A percentile compares a stretch with the other conserved stretches of the same genome.
Conservation (phyloP, 2,329 filamentous ascomycete genomes). For the Massarina eburnea region DNA sequence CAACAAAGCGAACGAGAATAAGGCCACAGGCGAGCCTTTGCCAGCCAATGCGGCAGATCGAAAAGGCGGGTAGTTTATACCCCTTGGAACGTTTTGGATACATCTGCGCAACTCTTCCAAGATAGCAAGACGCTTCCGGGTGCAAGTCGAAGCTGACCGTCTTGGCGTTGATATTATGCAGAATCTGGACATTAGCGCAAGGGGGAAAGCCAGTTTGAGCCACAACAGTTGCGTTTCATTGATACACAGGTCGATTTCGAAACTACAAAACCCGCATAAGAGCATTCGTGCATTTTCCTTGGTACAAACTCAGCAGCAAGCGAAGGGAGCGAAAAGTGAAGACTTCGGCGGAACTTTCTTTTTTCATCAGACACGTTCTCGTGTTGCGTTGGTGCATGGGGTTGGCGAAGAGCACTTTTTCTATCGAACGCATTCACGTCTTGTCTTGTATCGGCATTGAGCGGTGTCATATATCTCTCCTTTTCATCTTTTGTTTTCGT, state of each 20-base stretch:
- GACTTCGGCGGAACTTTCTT: background rate
- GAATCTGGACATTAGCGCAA: background rate
- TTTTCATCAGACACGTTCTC: background rate
- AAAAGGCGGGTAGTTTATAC: slow-evolving; percentile 45
- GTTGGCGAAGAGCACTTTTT: background rate
- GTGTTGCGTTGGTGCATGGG: background rate
- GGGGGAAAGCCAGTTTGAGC: too few species aligned
- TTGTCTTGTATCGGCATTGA: background rate
- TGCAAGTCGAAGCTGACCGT: too few species aligned
- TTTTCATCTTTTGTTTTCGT: slow-evolving; percentile 1
- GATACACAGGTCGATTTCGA: background rate
- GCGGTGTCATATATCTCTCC: slow-evolving; percentile 2
- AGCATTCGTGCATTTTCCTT: background rate
- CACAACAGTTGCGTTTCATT: background rate
- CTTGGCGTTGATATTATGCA: background rate
- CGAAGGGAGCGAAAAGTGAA: background rate
- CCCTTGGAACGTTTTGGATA: background rate
- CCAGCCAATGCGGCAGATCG: slow-evolving; percentile 49
- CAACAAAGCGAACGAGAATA: slow-evolving; percentile 32
- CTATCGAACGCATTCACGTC: slow-evolving; percentile 2
- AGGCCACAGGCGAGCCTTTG: slow-evolving; percentile 43
- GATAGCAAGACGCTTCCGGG: background rate
- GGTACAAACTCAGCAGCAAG: background rate
- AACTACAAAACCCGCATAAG: background rate
- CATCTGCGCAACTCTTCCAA: background rate